Conservation (phyloP, 2,329 filamentous ascomycete species). For the Talaromyces sp. region DNA sequence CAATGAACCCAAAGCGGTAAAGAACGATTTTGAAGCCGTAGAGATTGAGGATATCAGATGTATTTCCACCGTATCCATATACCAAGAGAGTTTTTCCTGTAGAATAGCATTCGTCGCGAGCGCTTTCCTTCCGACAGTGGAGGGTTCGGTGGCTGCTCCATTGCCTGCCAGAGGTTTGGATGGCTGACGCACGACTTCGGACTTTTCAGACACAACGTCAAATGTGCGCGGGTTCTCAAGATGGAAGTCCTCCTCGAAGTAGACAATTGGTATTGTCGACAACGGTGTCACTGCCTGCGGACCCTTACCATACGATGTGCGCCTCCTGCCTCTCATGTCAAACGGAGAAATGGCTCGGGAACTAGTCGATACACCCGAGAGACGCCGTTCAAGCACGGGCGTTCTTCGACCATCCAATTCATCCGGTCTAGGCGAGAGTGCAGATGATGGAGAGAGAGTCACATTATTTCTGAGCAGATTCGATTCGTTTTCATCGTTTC, state of each 20-base stretch:
- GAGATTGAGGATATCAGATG: constrained; percentile 96
- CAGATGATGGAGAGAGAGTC: constrained; percentile 21
- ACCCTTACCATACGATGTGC: constrained; percentile 54
- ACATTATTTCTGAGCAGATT: constrained; percentile 47
- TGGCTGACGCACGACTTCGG: constrained; percentile 79
- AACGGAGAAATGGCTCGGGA: constrained; percentile 46
- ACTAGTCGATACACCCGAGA: constrained; percentile 41
- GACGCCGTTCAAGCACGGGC: constrained; percentile 35
- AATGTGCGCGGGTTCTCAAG: constrained; percentile 95
- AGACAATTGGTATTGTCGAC: constrained; percentile 87
- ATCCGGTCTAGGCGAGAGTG: constrained; percentile 39
- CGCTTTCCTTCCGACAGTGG: constrained; percentile 65
- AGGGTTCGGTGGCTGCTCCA: constrained; percentile 56
- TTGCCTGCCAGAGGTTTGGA: constrained; percentile 54
- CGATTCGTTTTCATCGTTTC: constrained; percentile 61
- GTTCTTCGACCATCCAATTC: constrained; percentile 46
- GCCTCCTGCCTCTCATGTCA: constrained; percentile 49
- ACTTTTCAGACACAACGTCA: constrained; percentile 92
- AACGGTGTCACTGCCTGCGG: constrained; percentile 72
- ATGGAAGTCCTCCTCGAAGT: constrained; percentile 92
- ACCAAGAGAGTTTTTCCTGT: constrained; percentile 98
- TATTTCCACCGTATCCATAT: constrained; percentile 98
- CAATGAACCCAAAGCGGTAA: constrained; percentile 85
- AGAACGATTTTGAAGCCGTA: constrained; percentile 91
- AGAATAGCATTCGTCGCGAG: constrained; percentile 94